These are phyloP conservation scores for Phytophthora uliginosa DNA, from an alignment of 352 stramenopile genomes.

Conservation along the genomic window DNA sequence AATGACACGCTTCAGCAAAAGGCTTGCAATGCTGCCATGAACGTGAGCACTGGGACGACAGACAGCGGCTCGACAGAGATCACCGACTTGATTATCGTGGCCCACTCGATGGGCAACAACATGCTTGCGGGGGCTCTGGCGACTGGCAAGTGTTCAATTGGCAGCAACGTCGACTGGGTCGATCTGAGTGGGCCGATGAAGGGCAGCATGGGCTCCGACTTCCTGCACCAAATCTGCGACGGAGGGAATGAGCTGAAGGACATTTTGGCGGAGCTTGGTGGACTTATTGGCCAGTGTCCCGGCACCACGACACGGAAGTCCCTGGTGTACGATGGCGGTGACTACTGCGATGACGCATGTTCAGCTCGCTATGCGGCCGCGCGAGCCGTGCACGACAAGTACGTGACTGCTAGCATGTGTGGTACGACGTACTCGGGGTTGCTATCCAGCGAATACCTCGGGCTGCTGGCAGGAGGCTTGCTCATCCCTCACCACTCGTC, in stretches of 20 bases:
- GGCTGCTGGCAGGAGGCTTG: slow-evolving; percentile 43
- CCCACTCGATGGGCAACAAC: slow-evolving; percentile 74
- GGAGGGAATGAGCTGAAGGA: slow-evolving; percentile 34
- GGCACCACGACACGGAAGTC: slow-evolving; percentile 39
- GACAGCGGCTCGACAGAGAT: slow-evolving; percentile 49
- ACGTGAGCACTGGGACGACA: slow-evolving; percentile 33
- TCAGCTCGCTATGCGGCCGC: slow-evolving; percentile 46
- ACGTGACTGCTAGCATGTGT: slow-evolving; percentile 55
- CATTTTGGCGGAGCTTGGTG: slow-evolving; percentile 32
- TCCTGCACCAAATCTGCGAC: slow-evolving; percentile 50
- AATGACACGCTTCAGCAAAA: slow-evolving; percentile 53
- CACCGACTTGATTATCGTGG: slow-evolving; percentile 61
- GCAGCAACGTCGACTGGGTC: slow-evolving; percentile 47
- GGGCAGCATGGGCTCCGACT: slow-evolving; percentile 64
- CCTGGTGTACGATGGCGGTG: slow-evolving; percentile 52
- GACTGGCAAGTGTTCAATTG: slow-evolving; percentile 55
- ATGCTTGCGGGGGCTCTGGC: slow-evolving; percentile 59
- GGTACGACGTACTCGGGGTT: slow-evolving; percentile 54
- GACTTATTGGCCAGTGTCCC: slow-evolving; percentile 56
- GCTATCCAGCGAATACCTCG: slow-evolving; percentile 46
- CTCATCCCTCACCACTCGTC: slow-evolving; percentile 59
- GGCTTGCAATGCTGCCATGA: slow-evolving; percentile 46
- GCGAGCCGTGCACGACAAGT: slow-evolving; percentile 40
- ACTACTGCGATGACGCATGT: slow-evolving; percentile 37
- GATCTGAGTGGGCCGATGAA: slow-evolving; percentile 52